A percentile compares a stretch with the other conserved stretches of the same genome.
Conservation (phyloP, 2,329 filamentous ascomycete species). For the Fusarium sp. region DNA sequence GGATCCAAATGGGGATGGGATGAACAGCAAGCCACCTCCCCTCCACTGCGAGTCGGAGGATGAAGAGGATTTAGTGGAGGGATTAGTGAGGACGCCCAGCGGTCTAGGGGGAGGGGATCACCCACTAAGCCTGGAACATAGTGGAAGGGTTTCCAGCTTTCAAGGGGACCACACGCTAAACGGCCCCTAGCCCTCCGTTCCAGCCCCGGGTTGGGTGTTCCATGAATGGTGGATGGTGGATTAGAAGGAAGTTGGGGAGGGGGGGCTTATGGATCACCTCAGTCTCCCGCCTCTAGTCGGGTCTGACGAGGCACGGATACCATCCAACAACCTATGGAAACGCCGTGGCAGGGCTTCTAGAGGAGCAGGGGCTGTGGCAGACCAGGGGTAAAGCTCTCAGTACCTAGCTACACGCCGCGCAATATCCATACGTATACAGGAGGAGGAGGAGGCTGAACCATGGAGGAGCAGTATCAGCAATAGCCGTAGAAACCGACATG, state of each 20-base stretch:
- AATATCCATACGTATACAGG: constrained; percentile 10
- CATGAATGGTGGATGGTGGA: no score
- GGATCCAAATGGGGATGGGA: constrained; percentile 43
- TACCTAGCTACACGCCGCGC: constrained; percentile 4
- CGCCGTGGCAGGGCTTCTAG: constrained; percentile 13
- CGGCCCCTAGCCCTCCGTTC: constrained; percentile 36
- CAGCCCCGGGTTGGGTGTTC: constrained; percentile 25
- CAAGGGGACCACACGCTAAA: constrained; percentile 37
- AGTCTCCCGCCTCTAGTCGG: constrained; percentile 16
- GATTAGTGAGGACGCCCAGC: constrained; percentile 17
- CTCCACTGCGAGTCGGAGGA: not conserved
- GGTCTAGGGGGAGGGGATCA: constrained; percentile 25
- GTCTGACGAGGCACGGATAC: constrained; percentile 4
- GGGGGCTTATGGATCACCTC: constrained; percentile 12
- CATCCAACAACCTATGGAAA: constrained; percentile 19
- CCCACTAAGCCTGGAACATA: constrained; percentile 37
- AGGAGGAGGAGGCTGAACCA: not conserved
- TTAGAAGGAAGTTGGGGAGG: not conserved
- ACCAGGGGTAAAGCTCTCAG: constrained; percentile 20
- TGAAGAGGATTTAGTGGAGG: constrained; percentile 2
- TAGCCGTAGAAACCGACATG: not conserved
- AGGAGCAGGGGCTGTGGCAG: constrained; percentile 18
- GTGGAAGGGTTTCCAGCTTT: constrained; percentile 36
- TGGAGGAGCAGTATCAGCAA: not conserved
- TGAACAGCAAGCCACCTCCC: constrained; percentile 34